Conservation (phyloP, 192 early-diverging fungal genomes). For the Anaeromyces robustus region DNA sequence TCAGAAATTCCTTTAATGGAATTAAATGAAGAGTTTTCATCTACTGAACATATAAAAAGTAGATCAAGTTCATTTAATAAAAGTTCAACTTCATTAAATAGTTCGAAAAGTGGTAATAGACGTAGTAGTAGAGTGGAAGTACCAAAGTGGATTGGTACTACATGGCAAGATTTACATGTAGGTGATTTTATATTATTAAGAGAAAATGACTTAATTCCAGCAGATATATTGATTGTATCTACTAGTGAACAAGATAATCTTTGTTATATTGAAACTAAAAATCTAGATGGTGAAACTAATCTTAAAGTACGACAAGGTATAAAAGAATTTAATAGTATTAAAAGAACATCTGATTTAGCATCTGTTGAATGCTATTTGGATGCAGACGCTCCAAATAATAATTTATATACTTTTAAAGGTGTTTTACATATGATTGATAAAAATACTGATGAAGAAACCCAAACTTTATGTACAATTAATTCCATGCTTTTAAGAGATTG, state of each 20-base stretch:
- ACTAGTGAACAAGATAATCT: conserved; percentile 69
- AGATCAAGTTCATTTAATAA: neutral
- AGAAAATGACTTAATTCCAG: conserved; percentile 77
- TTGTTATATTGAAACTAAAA: conserved; percentile 93
- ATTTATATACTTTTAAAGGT: conserved; percentile 77
- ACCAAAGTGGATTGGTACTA: conserved; percentile 7
- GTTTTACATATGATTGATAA: conserved; percentile 20
- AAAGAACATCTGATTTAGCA: conserved; percentile 40
- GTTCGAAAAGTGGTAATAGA: neutral
- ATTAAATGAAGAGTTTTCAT: neutral
- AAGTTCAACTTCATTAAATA: neutral
- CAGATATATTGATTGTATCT: conserved; percentile 74
- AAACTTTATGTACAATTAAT: conserved; percentile 31
- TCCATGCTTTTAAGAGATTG: conserved; percentile 79
- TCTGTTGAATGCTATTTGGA: conserved; percentile 39
- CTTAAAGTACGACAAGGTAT: conserved; percentile 71
- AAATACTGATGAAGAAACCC: neutral
- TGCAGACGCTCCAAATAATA: conserved; percentile 71
- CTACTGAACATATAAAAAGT: neutral
- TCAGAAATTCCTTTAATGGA: neutral
- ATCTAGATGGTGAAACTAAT: conserved; percentile 97
- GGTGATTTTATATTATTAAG: conserved; percentile 77
- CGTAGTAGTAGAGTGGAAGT: neutral
- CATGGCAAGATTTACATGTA: conserved; percentile 72
- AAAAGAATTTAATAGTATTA: conserved; percentile 24